Conservation (phyloP, 1,139 yeast species). For the Yamadazyma songkhlaensis region DNA sequence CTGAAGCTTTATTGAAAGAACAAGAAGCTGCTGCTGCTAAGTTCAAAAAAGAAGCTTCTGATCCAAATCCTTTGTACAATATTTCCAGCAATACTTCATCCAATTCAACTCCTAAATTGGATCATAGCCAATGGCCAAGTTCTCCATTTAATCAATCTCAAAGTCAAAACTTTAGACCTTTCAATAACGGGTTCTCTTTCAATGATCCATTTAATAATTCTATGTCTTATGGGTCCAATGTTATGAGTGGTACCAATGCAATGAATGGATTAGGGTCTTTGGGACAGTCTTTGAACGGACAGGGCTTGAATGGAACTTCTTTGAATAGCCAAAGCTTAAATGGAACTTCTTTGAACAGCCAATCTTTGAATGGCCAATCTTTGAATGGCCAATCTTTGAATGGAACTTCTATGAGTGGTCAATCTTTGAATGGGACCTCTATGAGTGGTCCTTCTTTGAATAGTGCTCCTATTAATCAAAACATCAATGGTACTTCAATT, state of each 20-base stretch:
- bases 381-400: too few relatives aligned
- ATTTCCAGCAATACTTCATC: conserved; percentile 1
- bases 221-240: too few relatives aligned
- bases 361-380: too few relatives aligned
- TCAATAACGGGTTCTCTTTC: conserved; percentile 5
- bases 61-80: conserved; percentile 3
- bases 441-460: too few relatives aligned
- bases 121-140: conserved; percentile 10
- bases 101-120: conserved; percentile 13
- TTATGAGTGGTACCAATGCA: not conserved
- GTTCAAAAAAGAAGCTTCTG: conserved; percentile 5
- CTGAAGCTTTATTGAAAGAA: conserved; percentile 24
- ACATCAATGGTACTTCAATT: too few relatives aligned
- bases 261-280: not conserved
- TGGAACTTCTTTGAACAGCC: too few relatives aligned
- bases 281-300: too few relatives aligned
- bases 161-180: conserved; percentile 5
- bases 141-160: conserved; percentile 8
- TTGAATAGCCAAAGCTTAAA: too few relatives aligned
- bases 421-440: too few relatives aligned
- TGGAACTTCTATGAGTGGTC: too few relatives aligned
- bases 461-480: too few relatives aligned
- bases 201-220: conserved; percentile 8
- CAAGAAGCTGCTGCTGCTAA: conserved; percentile 20
- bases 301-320: too few relatives aligned